These are phyloP conservation scores for Trichoderma gracile DNA, from an alignment of 2,329 filamentous ascomycete species.

Conservation along the genomic window DNA sequence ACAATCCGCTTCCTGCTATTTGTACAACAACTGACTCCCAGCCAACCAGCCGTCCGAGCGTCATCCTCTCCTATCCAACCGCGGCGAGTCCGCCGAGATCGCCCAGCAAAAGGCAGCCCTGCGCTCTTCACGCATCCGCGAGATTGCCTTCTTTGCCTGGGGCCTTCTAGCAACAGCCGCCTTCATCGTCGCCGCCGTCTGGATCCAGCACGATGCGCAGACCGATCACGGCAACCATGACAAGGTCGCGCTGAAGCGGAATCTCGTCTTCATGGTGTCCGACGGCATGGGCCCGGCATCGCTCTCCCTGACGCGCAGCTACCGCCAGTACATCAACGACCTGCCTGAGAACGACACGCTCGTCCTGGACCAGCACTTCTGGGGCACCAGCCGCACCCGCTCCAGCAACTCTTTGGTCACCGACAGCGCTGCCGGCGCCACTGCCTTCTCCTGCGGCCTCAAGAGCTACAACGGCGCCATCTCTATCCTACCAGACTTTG, in stretches of 20 bases:
- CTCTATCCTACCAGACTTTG: conserved; percentile 78
- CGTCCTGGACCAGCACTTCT: conserved; percentile 81
- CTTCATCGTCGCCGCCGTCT: conserved; percentile 78
- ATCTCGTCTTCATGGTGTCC: conserved; percentile 98
- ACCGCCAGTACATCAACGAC: conserved; percentile 72
- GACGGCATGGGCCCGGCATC: conserved; percentile 98
- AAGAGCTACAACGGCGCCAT: conserved; percentile 99
- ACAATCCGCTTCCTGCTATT: no score
- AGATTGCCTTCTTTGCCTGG: conserved; percentile 78
- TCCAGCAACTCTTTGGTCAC: conserved; percentile 85
- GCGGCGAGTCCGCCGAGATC: conserved; percentile 37
- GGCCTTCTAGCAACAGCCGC: conserved; percentile 76
- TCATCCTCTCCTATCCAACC: conserved; percentile 46
- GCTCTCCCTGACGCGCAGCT: conserved; percentile 81
- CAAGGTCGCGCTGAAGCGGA: conserved; percentile 65
- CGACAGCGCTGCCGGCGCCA: conserved; percentile 95
- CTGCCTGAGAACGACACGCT: conserved; percentile 76
- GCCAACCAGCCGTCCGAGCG: conserved; percentile 42
- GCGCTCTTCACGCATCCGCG: conserved; percentile 56
- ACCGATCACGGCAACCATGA: conserved; percentile 38
- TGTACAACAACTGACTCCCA: conserved; percentile 7
- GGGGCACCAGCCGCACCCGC: conserved; percentile 84
- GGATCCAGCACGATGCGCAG: conserved; percentile 68
- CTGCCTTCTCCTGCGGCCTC: conserved; percentile 85
- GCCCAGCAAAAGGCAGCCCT: conserved; percentile 30